A percentile compares a stretch with the other conserved stretches of the same genome.
phyloP scores from a whole-genome alignment of 2,329 filamentous ascomycete genomes.

The Colletotrichum sp. region DNA sequence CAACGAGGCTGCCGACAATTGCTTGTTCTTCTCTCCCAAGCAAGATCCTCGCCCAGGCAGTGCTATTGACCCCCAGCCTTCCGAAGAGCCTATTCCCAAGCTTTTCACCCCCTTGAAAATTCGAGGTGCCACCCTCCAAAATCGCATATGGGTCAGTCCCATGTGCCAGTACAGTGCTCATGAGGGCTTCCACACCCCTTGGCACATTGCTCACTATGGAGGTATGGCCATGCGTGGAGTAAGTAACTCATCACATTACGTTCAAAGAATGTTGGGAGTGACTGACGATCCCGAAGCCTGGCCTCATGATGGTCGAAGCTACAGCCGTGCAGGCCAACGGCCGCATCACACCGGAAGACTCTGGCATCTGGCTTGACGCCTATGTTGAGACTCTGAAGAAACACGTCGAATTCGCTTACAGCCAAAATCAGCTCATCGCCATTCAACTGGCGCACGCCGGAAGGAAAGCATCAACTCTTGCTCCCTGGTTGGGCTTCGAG shows the following conservation, averaged over 20 bases:
- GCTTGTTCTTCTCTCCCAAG: constrained; percentile 52
- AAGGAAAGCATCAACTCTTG: constrained; percentile 60
- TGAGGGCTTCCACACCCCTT: constrained; percentile 68
- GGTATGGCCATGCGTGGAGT: constrained; percentile 71
- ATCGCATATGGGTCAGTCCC: constrained; percentile 51
- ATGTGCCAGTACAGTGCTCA: constrained; percentile 52
- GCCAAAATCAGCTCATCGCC: constrained; percentile 66
- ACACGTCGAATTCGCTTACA: constrained; percentile 64
- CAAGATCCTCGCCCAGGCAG: constrained; percentile 50
- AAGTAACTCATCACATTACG: not conserved
- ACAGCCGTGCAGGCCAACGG: constrained; percentile 68
- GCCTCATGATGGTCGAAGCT: constrained; percentile 68
- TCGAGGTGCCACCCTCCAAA: constrained; percentile 46
- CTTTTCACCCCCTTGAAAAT: constrained; percentile 53
- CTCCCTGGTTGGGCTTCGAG: constrained; percentile 67
- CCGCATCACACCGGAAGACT: constrained; percentile 72
- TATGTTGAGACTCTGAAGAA: constrained; percentile 64
- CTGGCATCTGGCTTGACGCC: constrained; percentile 71
- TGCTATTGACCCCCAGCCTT: constrained; percentile 38
- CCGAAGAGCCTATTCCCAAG: constrained; percentile 52
- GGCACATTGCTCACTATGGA: constrained; percentile 78
- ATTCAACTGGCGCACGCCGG: constrained; percentile 81
- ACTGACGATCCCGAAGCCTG: constrained; percentile 39
- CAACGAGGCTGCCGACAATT: not conserved
- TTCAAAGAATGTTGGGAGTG: not conserved